Evolutionary conservation across 2,329 filamentous ascomycete genomes (phyloP).

Genomic region (Aureobasidium pullulans): DNA sequence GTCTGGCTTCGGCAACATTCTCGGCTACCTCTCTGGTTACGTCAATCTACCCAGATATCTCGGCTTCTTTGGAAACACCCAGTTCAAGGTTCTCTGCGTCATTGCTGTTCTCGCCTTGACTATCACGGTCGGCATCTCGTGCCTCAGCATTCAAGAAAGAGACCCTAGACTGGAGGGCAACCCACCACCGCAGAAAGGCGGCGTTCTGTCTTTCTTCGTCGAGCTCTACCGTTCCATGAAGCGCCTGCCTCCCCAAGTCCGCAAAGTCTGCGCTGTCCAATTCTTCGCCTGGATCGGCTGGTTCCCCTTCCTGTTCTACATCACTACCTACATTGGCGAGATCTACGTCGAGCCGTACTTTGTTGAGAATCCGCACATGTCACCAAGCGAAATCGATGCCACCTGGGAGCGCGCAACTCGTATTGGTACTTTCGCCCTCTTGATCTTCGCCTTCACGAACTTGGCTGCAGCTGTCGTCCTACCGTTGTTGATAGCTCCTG

Average conservation of each 20-base stretch:
- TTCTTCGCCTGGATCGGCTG: conserved; percentile 85
- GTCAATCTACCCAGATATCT: conserved; percentile 66
- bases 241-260: conserved; percentile 72
- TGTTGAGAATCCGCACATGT: conserved; percentile 68
- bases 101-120: conserved; percentile 70
- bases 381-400: conserved; percentile 64
- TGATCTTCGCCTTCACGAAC: conserved; percentile 82
- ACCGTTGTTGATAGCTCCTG: conserved; percentile 77
- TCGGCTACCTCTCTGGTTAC: conserved; percentile 84
- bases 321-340: conserved; percentile 86
- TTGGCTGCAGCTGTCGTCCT: conserved; percentile 74
- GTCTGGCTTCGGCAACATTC: conserved; percentile 80
- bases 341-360: conserved; percentile 84
- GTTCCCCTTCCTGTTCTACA: conserved; percentile 85
- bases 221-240: conserved; percentile 69
- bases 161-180: conserved; percentile 69
- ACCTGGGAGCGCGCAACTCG: conserved; percentile 81
- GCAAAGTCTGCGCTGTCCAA: conserved; percentile 60
- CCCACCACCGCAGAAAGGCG: conserved; percentile 51
- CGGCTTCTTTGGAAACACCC: conserved; percentile 75
- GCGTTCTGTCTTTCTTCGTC: conserved; percentile 71
- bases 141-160: conserved; percentile 62
- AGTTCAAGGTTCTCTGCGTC: conserved; percentile 88
- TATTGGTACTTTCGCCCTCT: conserved; percentile 78
- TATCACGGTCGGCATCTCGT: conserved; percentile 64